Base-by-base conservation (phyloP, 2,329 filamentous ascomycete genomes). In the Penicillium digitatum region DNA sequence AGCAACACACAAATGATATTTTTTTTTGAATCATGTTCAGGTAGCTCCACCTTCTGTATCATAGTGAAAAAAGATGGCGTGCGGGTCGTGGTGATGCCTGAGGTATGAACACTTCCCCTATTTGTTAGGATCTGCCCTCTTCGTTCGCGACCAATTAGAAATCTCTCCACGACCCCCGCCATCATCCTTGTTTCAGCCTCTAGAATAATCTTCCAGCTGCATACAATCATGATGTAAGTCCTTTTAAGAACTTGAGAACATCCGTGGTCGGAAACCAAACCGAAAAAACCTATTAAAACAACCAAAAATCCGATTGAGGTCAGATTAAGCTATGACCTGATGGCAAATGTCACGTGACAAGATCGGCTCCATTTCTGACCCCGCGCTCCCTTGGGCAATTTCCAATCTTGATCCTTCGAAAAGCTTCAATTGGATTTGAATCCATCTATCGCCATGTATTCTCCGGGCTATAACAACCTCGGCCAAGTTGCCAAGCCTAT, bases 401-500 rank as follows among this genome's bases (percentile, higher is more conserved):
- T 4, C 11, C 22, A 10, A 37, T 14, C 20, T 14, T 16, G n/a
- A 5, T 29, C 32, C 8, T 7, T n/a, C 4, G 6, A 11, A 29
- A 31, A 4, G 7, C 6, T 31, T 39, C 1, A 16, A 40, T 18
- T 29, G 5, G 5, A 48, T n/a, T n/a, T n/a, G n/a, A n/a, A n/a
- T 39, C 5, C 9, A 24, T 10, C 31, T 26, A 6, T 48, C 34
- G 5, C 1, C 22, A 62, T 62, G 59, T 54, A 54, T 31, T 43
- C 61, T 22, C 31, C 57, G 11, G 58, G 57, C 7, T 52, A 54
- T 24, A 55, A 58, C 38, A 34, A 54, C 44, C 61, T 64, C 43
- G 48, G 40, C 10, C 61, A 61, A 18, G 50, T 64, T 7, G 44
- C 26, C 14, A 54, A 63, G 48, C 61, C 55, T 24, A 60, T 64